These are phyloP conservation scores for Beta vulgaris DNA, from an alignment of 148 eudicot species.

Conservation along the genomic window DNA sequence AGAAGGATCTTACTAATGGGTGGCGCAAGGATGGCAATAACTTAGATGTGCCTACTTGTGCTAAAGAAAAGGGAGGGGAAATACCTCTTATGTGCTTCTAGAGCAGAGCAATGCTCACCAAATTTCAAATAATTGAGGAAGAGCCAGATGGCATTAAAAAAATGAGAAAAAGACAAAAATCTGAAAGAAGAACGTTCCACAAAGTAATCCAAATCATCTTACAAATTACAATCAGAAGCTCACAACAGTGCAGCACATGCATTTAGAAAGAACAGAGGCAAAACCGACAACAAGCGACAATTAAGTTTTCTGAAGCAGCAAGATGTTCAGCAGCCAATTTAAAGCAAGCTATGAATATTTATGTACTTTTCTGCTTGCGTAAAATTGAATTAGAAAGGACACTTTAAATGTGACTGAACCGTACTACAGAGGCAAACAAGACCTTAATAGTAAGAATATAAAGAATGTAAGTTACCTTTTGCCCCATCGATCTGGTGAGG, in stretches of 20 bases:
- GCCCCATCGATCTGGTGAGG: conserved; percentile 46
- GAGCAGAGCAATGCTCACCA: background rate
- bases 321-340: background rate
- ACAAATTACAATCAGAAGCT: background rate
- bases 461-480: conserved; percentile 44
- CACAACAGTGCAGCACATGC: background rate
- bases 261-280: background rate
- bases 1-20: background rate
- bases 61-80: background rate
- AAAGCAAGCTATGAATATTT: background rate
- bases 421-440: background rate
- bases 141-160: background rate
- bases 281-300: background rate
- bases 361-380: background rate
- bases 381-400: background rate
- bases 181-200: too few species aligned
- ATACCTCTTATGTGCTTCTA: background rate
- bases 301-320: background rate
- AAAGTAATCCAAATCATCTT: background rate
- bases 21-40: background rate
- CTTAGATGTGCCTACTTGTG: background rate
- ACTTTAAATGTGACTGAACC: background rate
- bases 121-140: background rate
- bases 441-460: background rate
- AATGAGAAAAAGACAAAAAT: background rate